These are phyloP conservation scores for Neocucurbitaria cava DNA, from an alignment of 2,329 filamentous ascomycete species.

Conservation along the genomic window DNA sequence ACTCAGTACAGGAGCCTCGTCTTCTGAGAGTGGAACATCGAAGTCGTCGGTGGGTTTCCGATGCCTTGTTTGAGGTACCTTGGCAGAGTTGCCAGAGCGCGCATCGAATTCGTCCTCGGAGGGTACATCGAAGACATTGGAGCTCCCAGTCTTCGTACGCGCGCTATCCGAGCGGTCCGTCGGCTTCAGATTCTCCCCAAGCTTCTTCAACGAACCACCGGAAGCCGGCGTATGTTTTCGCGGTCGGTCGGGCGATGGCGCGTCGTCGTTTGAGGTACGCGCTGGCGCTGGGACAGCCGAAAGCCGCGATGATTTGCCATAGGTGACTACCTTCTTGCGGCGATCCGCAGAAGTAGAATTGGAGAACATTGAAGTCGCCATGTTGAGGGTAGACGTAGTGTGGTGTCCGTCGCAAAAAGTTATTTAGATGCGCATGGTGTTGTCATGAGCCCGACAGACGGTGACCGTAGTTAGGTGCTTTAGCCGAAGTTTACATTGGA, in stretches of 20 bases:
- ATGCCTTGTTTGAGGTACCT: slow-evolving; percentile 21
- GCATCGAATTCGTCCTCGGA: slow-evolving; percentile 40
- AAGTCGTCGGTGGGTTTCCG: slow-evolving; percentile 13
- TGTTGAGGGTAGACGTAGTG: slow-evolving; percentile 19
- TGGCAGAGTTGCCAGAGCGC: slow-evolving; percentile 14
- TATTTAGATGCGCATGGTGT: slow-evolving; percentile 31
- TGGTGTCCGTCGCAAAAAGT: slow-evolving; percentile 8
- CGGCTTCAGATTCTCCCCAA: slow-evolving; percentile 8
- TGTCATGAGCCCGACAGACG: not conserved
- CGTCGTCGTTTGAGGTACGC: slow-evolving; percentile 27
- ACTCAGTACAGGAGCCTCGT: slow-evolving; percentile 1
- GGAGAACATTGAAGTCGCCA: slow-evolving; percentile 37
- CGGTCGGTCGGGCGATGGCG: slow-evolving; percentile 44
- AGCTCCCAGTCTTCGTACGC: slow-evolving; percentile 12
- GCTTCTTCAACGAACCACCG: slow-evolving; percentile 13
- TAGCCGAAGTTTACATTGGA: not conserved
- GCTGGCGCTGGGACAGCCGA: slow-evolving; percentile 19
- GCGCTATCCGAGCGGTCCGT: slow-evolving; percentile 1
- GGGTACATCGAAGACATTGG: slow-evolving; percentile 53
- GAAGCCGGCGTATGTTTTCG: slow-evolving; percentile 26
- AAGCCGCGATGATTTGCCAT: slow-evolving; percentile 45
- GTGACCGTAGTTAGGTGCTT: not conserved
- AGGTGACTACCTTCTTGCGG: slow-evolving; percentile 49
- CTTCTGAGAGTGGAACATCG: slow-evolving; percentile 14
- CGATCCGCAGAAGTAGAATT: slow-evolving; percentile 39